Percentiles rank a stretch among this genome's conserved stretches.
Conservation (phyloP, 495 filamentous ascomycete genomes). For the Hyphodiscus hymeniophilus region DNA sequence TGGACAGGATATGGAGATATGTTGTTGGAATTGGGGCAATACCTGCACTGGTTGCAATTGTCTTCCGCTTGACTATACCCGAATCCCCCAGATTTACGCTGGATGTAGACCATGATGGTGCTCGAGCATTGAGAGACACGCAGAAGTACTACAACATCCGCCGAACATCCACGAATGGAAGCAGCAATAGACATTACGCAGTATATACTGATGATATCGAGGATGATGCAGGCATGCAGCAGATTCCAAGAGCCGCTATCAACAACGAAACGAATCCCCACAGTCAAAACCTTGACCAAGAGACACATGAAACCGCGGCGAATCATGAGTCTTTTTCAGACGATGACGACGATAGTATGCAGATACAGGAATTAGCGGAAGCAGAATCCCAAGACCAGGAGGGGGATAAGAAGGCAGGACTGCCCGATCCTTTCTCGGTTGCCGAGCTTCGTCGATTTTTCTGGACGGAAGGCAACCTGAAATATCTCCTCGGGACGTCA, state of each 20-base stretch:
- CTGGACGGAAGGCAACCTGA: slow-evolving; percentile 29
- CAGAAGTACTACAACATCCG: slow-evolving; percentile 2
- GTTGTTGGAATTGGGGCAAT: slow-evolving; percentile 53
- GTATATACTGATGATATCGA: not conserved
- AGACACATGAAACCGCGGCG: not conserved
- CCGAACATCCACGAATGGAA: not conserved
- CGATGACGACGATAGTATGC: slow-evolving; percentile 4
- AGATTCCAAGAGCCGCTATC: not conserved
- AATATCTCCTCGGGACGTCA: slow-evolving; percentile 49
- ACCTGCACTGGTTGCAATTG: slow-evolving; percentile 49
- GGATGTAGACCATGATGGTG: slow-evolving; percentile 7
- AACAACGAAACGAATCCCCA: not conserved
- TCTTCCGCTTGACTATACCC: slow-evolving; percentile 52
- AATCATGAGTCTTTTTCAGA: not conserved
- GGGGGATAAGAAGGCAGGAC: not conserved
- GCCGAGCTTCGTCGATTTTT: slow-evolving; percentile 29
- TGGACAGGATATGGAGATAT: slow-evolving; percentile 49
- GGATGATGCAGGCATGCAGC: not conserved
- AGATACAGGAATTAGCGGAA: not conserved
- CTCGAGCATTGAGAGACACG: slow-evolving; percentile 7
- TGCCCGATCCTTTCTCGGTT: slow-evolving; percentile 2
- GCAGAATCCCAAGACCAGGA: not conserved
- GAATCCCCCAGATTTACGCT: slow-evolving; percentile 45
- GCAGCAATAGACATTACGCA: not conserved
- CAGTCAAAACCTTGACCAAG: no score